A percentile compares a stretch with the other conserved stretches of the same genome.
These are phyloP conservation scores for Solanum boliviense DNA, from an alignment of 257 asterid species.

Conservation along the genomic window DNA sequence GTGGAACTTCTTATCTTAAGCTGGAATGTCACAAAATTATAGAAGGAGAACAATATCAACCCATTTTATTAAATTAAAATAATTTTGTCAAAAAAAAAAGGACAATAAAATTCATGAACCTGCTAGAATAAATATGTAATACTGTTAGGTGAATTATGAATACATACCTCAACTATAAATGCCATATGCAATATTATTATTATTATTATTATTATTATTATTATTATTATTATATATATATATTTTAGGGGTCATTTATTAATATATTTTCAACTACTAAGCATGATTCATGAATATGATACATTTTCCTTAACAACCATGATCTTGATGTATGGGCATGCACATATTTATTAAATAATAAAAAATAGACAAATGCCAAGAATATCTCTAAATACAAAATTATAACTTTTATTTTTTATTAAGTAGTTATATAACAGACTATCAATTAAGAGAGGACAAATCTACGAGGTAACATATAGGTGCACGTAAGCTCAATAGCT, in stretches of 20 bases:
- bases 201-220: too few relatives aligned
- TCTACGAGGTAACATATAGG: neutral
- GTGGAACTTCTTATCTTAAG: too few relatives aligned
- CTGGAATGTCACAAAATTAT: neutral
- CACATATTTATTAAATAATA: neutral
- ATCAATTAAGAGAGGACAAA: neutral
- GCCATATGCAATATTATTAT: neutral
- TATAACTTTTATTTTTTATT: neutral
- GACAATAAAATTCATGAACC: neutral
- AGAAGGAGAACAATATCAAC: neutral
- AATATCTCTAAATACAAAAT: neutral
- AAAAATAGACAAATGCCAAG: neutral
- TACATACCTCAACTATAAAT: neutral
- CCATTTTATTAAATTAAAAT: neutral
- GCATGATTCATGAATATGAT: neutral
- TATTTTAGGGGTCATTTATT: neutral
- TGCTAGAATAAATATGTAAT: neutral
- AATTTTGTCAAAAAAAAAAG: neutral
- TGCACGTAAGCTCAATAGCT: neutral
- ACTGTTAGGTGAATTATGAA: neutral
- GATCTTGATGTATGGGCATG: neutral
- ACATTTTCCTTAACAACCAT: neutral
- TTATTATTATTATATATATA: too few relatives aligned
- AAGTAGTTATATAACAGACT: neutral
- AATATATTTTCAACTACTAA: neutral